Conservation (phyloP, 352 stramenopile genomes). For the Globisporangium rhizosaccharum region DNA sequence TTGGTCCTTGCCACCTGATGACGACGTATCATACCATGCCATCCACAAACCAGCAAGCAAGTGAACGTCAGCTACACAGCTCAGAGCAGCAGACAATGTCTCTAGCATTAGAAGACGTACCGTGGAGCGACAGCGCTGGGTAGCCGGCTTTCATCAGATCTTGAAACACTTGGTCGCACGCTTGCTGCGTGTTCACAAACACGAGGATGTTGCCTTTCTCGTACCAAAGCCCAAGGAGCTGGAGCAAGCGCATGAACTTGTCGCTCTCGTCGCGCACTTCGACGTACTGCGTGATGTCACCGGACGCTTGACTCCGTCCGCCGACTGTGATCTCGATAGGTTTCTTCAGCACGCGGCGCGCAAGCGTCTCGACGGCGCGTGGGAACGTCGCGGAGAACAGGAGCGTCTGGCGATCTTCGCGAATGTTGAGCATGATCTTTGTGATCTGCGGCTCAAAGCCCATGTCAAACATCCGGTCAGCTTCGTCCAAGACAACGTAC, state of each 20-base stretch:
- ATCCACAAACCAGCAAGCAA: background rate
- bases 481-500: slow-evolving; percentile 99
- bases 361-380: slow-evolving; percentile 87
- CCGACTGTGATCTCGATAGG: slow-evolving; percentile 97
- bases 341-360: slow-evolving; percentile 88
- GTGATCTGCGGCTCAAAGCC: slow-evolving; percentile 99
- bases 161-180: slow-evolving; percentile 95
- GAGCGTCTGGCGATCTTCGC: slow-evolving; percentile 88
- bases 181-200: slow-evolving; percentile 99
- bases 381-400: slow-evolving; percentile 99
- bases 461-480: slow-evolving; percentile 99
- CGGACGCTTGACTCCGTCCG: slow-evolving; percentile 92
- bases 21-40: background rate
- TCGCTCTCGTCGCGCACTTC: slow-evolving; percentile 98
- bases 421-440: slow-evolving; percentile 93
- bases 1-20: slow-evolving; percentile 96
- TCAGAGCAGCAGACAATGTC: background rate
- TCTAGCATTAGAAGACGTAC: slow-evolving; percentile 18
- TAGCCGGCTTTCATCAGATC: slow-evolving; percentile 97
- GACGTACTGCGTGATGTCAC: slow-evolving; percentile 97
- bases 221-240: slow-evolving; percentile 95
- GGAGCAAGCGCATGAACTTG: slow-evolving; percentile 98
- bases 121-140: slow-evolving; percentile 94
- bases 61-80: background rate
- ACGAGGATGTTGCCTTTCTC: slow-evolving; percentile 97